phyloP scores from a whole-genome alignment of 2,329 filamentous ascomycete genomes.

The Scorias spongiosa region DNA sequence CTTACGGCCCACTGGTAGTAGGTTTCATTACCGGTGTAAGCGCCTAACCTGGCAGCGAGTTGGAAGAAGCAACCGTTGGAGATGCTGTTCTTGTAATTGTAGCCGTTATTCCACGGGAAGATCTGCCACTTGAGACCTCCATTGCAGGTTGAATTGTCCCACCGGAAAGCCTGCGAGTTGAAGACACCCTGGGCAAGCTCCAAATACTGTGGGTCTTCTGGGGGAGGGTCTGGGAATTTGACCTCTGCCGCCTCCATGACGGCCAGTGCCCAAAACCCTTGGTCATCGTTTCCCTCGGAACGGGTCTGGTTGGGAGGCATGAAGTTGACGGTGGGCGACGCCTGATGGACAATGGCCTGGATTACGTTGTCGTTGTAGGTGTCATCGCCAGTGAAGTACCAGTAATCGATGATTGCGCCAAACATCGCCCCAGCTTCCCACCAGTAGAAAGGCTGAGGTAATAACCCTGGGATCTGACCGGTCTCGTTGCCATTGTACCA shows the following conservation, averaged over 20 bases:
- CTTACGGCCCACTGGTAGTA: constrained; percentile 49
- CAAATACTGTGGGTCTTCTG: constrained; percentile 28
- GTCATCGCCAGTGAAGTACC: constrained; percentile 50
- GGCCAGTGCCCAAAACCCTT: constrained; percentile 42
- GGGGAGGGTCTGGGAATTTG: constrained; percentile 30
- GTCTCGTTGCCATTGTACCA: constrained; percentile 39
- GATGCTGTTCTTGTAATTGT: constrained; percentile 33
- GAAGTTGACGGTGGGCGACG: constrained; percentile 41
- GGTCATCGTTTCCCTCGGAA: constrained; percentile 40
- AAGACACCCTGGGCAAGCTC: constrained; percentile 29
- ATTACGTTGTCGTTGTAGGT: constrained; percentile 47
- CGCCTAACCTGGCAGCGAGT: constrained; percentile 26
- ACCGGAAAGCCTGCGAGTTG: constrained; percentile 24
- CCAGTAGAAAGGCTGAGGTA: constrained; percentile 58
- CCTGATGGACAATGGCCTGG: constrained; percentile 45
- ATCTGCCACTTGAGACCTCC: constrained; percentile 23
- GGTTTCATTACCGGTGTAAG: constrained; percentile 31
- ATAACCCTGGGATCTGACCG: constrained; percentile 35
- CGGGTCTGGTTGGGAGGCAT: constrained; percentile 34
- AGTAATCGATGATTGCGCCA: constrained; percentile 55
- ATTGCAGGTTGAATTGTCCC: constrained; percentile 22
- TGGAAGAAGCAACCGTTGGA: constrained; percentile 39
- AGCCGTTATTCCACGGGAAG: constrained; percentile 35
- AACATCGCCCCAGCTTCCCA: constrained; percentile 53
- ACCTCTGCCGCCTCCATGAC: constrained; percentile 42